phyloP scores from a whole-genome alignment of 1,284 basidiomycete genomes.

The Sanghuangporus sanghuang region DNA sequence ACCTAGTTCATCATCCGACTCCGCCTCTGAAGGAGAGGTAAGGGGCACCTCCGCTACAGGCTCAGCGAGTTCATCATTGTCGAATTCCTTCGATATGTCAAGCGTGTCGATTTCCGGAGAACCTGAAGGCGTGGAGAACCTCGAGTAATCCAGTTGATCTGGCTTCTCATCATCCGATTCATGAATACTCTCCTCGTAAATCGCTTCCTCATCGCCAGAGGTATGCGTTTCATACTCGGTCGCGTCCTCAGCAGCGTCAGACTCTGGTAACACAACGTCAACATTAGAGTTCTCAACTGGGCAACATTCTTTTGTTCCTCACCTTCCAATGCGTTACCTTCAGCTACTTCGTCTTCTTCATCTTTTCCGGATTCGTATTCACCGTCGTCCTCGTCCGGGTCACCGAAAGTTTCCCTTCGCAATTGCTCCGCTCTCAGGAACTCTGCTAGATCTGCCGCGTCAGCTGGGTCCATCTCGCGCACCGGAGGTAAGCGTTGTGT shows the following conservation, averaged over 20 bases:
- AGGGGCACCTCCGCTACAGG: constrained; percentile 15
- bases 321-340: not conserved
- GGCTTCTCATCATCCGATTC: constrained; percentile 1
- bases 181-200: constrained; percentile 5
- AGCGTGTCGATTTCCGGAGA: constrained; percentile 15
- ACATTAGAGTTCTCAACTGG: not conserved
- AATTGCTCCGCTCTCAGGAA: constrained; percentile 59
- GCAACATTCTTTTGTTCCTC: constrained; percentile 1
- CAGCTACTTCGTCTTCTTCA: constrained; percentile 1
- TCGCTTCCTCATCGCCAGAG: constrained; percentile 18
- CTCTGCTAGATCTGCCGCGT: constrained; percentile 54
- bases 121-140: constrained; percentile 5
- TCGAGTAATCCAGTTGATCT: not conserved
- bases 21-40: constrained; percentile 5
- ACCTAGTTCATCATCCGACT: constrained; percentile 41
- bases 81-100: not conserved
- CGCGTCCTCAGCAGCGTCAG: constrained; percentile 21
- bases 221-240: constrained; percentile 20
- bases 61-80: constrained; percentile 23
- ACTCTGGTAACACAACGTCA: not conserved
- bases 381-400: constrained; percentile 33
- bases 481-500: constrained; percentile 36
- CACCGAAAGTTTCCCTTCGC: constrained; percentile 43
- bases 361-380: constrained; percentile 18
- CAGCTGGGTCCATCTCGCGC: constrained; percentile 36